A percentile compares a stretch with the other conserved stretches of the same genome.
phyloP scores from a whole-genome alignment of 2,329 filamentous ascomycete species.

The Diplodia scrobiculata region DNA sequence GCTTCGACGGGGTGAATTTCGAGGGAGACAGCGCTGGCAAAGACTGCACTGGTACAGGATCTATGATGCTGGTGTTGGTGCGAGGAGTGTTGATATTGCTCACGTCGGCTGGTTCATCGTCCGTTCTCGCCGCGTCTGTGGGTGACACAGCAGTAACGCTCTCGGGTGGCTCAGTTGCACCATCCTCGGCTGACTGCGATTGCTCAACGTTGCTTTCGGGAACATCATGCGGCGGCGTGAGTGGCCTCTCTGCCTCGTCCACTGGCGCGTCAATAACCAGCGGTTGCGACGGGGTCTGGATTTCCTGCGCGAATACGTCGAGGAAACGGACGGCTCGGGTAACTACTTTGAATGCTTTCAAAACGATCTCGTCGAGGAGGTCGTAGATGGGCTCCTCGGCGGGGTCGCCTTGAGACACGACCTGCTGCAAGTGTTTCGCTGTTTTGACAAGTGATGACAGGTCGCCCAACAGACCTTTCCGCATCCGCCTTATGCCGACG shows the following conservation, averaged over 20 bases:
- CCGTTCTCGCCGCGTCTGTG: conserved; percentile 11
- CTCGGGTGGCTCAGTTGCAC: conserved; percentile 18
- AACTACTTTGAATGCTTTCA: conserved; percentile 93
- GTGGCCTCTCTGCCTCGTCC: conserved; percentile 35
- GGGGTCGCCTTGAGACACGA: conserved; percentile 51
- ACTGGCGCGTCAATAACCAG: conserved; percentile 42
- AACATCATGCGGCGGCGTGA: conserved; percentile 45
- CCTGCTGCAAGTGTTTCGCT: conserved; percentile 80
- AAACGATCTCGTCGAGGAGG: conserved; percentile 86
- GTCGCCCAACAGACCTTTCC: conserved; percentile 86
- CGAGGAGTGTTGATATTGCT: conserved; percentile 19
- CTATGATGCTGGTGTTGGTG: not conserved
- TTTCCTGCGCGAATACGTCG: conserved; percentile 71
- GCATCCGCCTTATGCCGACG: conserved; percentile 73
- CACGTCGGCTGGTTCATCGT: conserved; percentile 1
- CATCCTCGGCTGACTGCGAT: conserved; percentile 20
- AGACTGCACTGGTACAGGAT: conserved; percentile 11
- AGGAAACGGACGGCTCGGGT: conserved; percentile 86
- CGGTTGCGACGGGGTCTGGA: conserved; percentile 29
- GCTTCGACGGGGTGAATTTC: conserved; percentile 42
- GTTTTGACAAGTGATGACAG: conserved; percentile 86
- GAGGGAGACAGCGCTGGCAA: conserved; percentile 20
- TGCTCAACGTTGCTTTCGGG: conserved; percentile 25
- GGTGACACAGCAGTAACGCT: conserved; percentile 27
- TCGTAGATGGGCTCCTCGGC: conserved; percentile 61